Conservation (phyloP, 2,329 filamentous ascomycete species). For the Amylocarpus encephaloides region DNA sequence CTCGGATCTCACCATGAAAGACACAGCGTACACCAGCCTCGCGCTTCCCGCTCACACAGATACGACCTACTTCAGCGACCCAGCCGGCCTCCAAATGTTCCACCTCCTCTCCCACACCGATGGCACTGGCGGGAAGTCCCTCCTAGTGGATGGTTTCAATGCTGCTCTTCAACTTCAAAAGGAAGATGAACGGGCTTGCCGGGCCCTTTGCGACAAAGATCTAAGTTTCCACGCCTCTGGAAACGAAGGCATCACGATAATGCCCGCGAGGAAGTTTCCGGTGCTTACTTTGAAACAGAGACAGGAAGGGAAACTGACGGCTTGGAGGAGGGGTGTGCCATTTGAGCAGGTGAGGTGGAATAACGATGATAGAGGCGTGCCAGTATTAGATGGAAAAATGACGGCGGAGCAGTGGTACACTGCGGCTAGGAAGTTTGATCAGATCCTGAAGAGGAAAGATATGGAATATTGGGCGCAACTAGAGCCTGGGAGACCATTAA, state of each 20-base stretch:
- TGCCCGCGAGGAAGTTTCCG: slow-evolving; percentile 62
- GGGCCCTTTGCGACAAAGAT: slow-evolving; percentile 46
- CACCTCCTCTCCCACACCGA: slow-evolving; percentile 78
- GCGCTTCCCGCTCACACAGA: slow-evolving; percentile 84
- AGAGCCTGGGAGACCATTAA: slow-evolving; percentile 67
- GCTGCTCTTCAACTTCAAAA: slow-evolving; percentile 55
- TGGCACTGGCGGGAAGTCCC: slow-evolving; percentile 64
- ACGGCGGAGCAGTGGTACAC: slow-evolving; percentile 58
- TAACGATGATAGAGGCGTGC: slow-evolving; percentile 74
- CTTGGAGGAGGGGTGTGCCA: too few relatives aligned
- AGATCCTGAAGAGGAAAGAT: slow-evolving; percentile 56
- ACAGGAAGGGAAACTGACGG: slow-evolving; percentile 36
- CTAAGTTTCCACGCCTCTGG: slow-evolving; percentile 81
- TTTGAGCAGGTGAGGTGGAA: slow-evolving; percentile 75
- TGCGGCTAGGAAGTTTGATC: slow-evolving; percentile 69
- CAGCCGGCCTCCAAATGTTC: slow-evolving; percentile 85
- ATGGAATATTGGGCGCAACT: slow-evolving; percentile 78
- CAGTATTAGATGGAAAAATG: slow-evolving; percentile 6
- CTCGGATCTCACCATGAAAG: slow-evolving; percentile 78
- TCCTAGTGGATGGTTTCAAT: slow-evolving; percentile 81
- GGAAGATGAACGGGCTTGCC: slow-evolving; percentile 50
- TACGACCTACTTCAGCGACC: slow-evolving; percentile 92
- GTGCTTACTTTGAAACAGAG: slow-evolving; percentile 50
- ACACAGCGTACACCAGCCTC: slow-evolving; percentile 86
- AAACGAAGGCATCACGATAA: slow-evolving; percentile 75